phyloP scores from a whole-genome alignment of 441 rosid species.

The Geranium incanum region DNA sequence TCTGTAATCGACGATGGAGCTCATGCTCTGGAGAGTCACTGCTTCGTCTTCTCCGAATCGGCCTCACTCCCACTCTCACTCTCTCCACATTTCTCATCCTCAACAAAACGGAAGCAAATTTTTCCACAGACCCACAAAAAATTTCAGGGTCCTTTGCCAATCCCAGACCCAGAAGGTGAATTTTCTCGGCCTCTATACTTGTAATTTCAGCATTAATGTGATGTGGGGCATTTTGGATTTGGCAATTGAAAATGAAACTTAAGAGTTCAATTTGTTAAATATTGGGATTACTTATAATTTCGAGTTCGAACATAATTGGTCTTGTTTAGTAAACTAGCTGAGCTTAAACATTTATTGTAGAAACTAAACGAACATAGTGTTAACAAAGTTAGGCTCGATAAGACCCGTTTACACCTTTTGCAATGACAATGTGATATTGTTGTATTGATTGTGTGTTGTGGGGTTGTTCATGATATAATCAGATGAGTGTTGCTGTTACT shows the following conservation, averaged over 20 bases:
- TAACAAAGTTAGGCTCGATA: too few species aligned
- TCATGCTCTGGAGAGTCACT: slow-evolving; percentile 25
- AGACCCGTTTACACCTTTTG: too few species aligned
- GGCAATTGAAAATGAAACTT: too few species aligned
- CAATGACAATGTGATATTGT: too few species aligned
- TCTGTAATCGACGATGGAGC: neutral
- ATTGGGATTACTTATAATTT: too few species aligned
- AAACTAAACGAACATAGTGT: too few species aligned
- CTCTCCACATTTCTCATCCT: slow-evolving; percentile 26
- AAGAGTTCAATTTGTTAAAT: too few species aligned
- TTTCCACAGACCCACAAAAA: slow-evolving; percentile 24
- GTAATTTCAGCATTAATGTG: neutral
- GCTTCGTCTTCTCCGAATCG: slow-evolving; percentile 36
- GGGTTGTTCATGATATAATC: slow-evolving; percentile 27
- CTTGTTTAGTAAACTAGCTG: too few species aligned
- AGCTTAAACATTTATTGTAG: too few species aligned
- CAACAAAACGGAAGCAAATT: slow-evolving; percentile 1
- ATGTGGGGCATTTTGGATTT: neutral
- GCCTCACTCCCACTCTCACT: slow-evolving; percentile 43
- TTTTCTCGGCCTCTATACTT: neutral
- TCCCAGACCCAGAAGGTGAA: slow-evolving; percentile 41
- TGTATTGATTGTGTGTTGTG: neutral
- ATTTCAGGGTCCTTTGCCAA: slow-evolving; percentile 27
- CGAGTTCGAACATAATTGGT: too few species aligned
- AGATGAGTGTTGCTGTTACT: slow-evolving; percentile 73